These are phyloP conservation scores for Quercus ilex DNA, from an alignment of 306 rosid species.

Conservation along the genomic window DNA sequence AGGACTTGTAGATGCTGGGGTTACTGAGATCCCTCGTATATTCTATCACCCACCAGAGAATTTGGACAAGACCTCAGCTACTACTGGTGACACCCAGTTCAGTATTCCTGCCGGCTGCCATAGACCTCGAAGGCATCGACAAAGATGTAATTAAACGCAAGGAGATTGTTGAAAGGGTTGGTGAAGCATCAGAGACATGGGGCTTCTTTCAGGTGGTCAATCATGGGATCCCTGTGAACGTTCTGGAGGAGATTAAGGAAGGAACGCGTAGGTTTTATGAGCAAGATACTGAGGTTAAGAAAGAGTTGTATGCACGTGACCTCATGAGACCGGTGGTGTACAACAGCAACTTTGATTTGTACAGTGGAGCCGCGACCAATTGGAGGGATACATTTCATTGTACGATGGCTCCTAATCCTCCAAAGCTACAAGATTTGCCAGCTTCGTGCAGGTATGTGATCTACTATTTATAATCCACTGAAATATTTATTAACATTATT, in stretches of 20 bases:
- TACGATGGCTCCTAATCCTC: constrained; percentile 1
- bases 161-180: constrained; percentile 10
- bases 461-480: not conserved
- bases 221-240: constrained; percentile 33
- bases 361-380: not conserved
- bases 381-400: constrained; percentile 23
- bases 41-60: constrained; percentile 31
- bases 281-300: constrained; percentile 35
- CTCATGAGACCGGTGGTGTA: constrained; percentile 1
- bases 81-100: not conserved
- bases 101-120: constrained; percentile 43
- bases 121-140: constrained; percentile 31
- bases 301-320: constrained; percentile 27
- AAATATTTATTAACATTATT: not conserved
- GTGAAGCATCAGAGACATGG: constrained; percentile 36
- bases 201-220: constrained; percentile 48
- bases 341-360: constrained; percentile 35
- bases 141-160: constrained; percentile 9
- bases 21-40: constrained; percentile 44
- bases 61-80: not conserved
- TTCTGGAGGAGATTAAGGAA: constrained; percentile 31
- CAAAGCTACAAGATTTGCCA: constrained; percentile 19
- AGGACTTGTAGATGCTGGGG: constrained; percentile 63
- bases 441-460: constrained; percentile 16
- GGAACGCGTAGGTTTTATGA: constrained; percentile 33